A percentile compares a stretch with the other conserved stretches of the same genome.
These are phyloP conservation scores for Postia placenta DNA, from an alignment of 768 basidiomycete genomes.

Conservation along the genomic window DNA sequence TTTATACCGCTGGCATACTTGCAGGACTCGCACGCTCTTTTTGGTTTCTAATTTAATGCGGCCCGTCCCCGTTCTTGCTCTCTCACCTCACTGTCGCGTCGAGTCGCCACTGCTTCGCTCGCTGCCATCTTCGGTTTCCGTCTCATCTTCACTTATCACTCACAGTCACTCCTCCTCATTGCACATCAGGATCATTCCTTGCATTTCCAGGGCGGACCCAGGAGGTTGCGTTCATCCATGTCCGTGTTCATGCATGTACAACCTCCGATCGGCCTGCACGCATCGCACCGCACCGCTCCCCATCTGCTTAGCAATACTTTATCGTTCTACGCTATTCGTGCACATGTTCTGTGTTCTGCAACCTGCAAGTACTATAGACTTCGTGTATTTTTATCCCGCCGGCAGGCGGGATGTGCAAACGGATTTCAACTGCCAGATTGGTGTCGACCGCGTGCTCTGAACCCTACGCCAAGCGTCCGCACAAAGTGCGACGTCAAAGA, in stretches of 20 bases:
- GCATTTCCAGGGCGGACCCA: slow-evolving; percentile 6
- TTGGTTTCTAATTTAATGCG: slow-evolving; percentile 16
- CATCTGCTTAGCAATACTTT: slow-evolving; percentile 10
- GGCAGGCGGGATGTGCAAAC: too few species aligned
- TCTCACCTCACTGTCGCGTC: slow-evolving; percentile 8
- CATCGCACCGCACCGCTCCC: background rate
- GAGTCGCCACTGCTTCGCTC: slow-evolving; percentile 1
- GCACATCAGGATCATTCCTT: slow-evolving; percentile 6
- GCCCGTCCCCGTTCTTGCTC: slow-evolving; percentile 10
- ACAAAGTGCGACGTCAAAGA: too few species aligned
- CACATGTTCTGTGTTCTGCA: background rate
- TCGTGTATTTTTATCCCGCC: slow-evolving; percentile 11
- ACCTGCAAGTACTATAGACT: slow-evolving; percentile 6
- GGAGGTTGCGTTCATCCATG: slow-evolving; percentile 7
- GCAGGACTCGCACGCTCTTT: slow-evolving; percentile 16
- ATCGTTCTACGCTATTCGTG: slow-evolving; percentile 12
- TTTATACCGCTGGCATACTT: slow-evolving; percentile 9
- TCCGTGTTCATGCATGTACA: slow-evolving; percentile 1
- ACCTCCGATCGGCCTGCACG: background rate
- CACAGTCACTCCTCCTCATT: slow-evolving; percentile 4
- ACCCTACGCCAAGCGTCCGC: too few species aligned
- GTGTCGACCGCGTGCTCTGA: too few species aligned
- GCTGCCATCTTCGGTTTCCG: slow-evolving; percentile 1
- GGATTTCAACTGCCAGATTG: too few species aligned
- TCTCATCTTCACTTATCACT: background rate